Percentiles rank a stretch among this genome's conserved stretches.
phyloP scores from a whole-genome alignment of 352 stramenopile species.

The Globisporangium irregulare region DNA sequence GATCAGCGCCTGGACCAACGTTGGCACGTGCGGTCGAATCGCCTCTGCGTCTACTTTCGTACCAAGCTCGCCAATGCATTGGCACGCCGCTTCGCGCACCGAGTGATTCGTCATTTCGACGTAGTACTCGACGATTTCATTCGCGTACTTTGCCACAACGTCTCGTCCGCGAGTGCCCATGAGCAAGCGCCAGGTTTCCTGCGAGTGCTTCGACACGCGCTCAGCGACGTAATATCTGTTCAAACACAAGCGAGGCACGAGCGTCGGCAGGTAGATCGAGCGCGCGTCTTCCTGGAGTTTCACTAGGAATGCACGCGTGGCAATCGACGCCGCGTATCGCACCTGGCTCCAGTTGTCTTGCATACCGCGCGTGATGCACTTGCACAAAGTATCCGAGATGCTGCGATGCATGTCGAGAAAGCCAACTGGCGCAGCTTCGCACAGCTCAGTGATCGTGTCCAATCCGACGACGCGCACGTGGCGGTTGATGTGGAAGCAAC shows the following conservation, averaged over 20 bases:
- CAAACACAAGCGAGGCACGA: constrained; percentile 95
- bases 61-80: constrained; percentile 94
- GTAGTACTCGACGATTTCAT: constrained; percentile 94
- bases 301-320: constrained; percentile 84
- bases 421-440: constrained; percentile 37
- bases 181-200: constrained; percentile 94
- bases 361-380: constrained; percentile 78
- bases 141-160: constrained; percentile 85
- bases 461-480: constrained; percentile 90
- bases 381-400: constrained; percentile 47
- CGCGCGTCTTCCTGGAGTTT: constrained; percentile 64
- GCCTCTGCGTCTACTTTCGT: constrained; percentile 81
- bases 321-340: constrained; percentile 92
- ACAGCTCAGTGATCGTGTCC: constrained; percentile 77
- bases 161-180: constrained; percentile 80
- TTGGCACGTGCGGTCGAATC: constrained; percentile 64
- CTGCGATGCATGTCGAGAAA: constrained; percentile 44
- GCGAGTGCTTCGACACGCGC: constrained; percentile 95
- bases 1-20: constrained; percentile 84
- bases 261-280: constrained; percentile 58
- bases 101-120: constrained; percentile 95
- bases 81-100: constrained; percentile 94
- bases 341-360: constrained; percentile 98
- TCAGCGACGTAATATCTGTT: constrained; percentile 97
- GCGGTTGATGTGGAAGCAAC: constrained; percentile 93